A percentile compares a stretch with the other conserved stretches of the same genome.
These are phyloP conservation scores for Ramaria rubella DNA, from an alignment of 768 basidiomycete species.

Conservation along the genomic window DNA sequence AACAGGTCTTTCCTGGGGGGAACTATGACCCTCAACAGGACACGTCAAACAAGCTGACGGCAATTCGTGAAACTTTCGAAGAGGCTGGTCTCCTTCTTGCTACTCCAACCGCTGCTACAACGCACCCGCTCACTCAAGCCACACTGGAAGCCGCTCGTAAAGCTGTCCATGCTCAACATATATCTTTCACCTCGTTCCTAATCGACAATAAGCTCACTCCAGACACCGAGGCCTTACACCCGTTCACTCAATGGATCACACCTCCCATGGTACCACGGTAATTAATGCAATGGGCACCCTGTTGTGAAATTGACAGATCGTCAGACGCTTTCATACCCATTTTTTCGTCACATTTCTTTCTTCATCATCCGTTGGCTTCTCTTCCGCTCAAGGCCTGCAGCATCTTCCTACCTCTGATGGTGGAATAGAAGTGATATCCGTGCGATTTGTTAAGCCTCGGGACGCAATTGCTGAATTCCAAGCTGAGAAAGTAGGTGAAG, in stretches of 20 bases:
- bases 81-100: conserved; percentile 65
- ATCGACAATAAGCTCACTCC: conserved; percentile 36
- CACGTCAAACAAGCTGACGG: conserved; percentile 48
- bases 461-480: conserved; percentile 47
- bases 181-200: conserved; percentile 50
- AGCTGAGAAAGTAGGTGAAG: conserved; percentile 26
- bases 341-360: conserved; percentile 62
- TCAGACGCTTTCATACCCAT: conserved; percentile 63
- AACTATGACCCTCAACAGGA: conserved; percentile 61
- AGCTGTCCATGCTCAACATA: conserved; percentile 47
- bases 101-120: conserved; percentile 23
- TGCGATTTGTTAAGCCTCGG: conserved; percentile 56
- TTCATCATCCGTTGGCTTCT: conserved; percentile 39
- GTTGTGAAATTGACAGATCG: conserved; percentile 6
- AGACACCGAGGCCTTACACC: conserved; percentile 44
- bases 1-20: conserved; percentile 75
- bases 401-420: conserved; percentile 66
- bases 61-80: conserved; percentile 72
- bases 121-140: conserved; percentile 24
- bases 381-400: conserved; percentile 42
- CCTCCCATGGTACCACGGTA: conserved; percentile 50
- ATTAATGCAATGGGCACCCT: not conserved
- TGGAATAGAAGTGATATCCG: conserved; percentile 60
- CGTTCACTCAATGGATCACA: conserved; percentile 72
- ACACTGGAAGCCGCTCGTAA: conserved; percentile 48